Evolutionary conservation across 2,329 filamentous ascomycete species (phyloP).

Genomic region (Neofusicoccum cordaticola): DNA sequence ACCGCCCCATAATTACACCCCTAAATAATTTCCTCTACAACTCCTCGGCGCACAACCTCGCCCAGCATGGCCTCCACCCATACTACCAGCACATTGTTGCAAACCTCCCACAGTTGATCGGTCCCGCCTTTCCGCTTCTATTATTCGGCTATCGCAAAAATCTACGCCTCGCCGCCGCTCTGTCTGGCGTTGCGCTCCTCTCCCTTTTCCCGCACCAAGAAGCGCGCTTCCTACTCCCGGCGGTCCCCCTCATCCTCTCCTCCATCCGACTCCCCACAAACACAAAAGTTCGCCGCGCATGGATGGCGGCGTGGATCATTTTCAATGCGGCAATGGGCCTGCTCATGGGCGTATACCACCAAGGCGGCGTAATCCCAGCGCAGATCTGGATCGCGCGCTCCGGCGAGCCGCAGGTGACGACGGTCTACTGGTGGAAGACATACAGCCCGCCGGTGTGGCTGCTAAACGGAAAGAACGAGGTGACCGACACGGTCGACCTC

Average conservation of each 20-base stretch:
- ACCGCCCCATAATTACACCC: constrained; percentile 51
- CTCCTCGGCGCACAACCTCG: constrained; percentile 46
- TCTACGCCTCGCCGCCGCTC: constrained; percentile 67
- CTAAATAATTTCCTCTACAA: constrained; percentile 55
- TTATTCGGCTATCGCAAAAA: constrained; percentile 51
- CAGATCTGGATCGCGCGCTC: constrained; percentile 73
- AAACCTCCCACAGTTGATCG: constrained; percentile 54
- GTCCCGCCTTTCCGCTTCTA: constrained; percentile 49
- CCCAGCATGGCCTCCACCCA: constrained; percentile 53
- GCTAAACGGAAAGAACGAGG: constrained; percentile 70
- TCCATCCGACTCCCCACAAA: constrained; percentile 66
- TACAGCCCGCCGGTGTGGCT: constrained; percentile 81
- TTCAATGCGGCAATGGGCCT: constrained; percentile 69
- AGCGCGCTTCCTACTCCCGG: constrained; percentile 72
- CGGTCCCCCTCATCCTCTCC: constrained; percentile 72
- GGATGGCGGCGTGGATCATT: constrained; percentile 62
- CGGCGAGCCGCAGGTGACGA: constrained; percentile 46
- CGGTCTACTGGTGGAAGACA: constrained; percentile 82
- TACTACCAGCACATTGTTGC: constrained; percentile 51
- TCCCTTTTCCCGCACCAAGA: constrained; percentile 78
- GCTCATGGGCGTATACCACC: constrained; percentile 79
- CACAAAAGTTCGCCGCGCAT: constrained; percentile 36
- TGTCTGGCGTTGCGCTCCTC: constrained; percentile 67
- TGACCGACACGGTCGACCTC: constrained; percentile 68
- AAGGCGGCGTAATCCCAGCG: constrained; percentile 72